Base-by-base conservation (phyloP, 768 basidiomycete genomes). In the Piloderma croceum region DNA sequence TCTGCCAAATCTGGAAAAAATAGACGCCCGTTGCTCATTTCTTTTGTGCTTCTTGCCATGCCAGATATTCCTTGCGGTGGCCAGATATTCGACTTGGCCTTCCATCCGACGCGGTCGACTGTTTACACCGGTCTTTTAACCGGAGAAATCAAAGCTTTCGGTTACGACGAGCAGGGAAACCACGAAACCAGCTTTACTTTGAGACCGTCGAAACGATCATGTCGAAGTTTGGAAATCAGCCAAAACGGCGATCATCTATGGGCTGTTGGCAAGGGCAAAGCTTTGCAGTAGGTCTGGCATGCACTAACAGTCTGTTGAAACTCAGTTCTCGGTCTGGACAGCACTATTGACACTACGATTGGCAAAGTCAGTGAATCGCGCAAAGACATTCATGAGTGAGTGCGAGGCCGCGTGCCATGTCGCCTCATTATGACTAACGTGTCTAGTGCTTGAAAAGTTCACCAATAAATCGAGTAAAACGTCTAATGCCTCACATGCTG, bases 21-120 rank as follows among this genome's bases (percentile, higher is more conserved):
- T n/a, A n/a, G n/a, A n/a, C n/a, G n/a, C n/a, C n/a, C n/a, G n/a
- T n/a, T n/a, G n/a, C n/a, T n/a, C n/a, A n/a, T n/a, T n/a, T 29
- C 27, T 15, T 24, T 15, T 20, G 31, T 37, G 15, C 6, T 37
- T 35, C 22, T 24, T 24, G n/a, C 27, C 9, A 75, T 77, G 73
- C 71, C 77, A 21, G 69, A 88, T 65, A 81, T 91, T 36, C 68
- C 72, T 17, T 71, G 83, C 33, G 79, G 78, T 35, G 76, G 79
- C 6, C 87, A 94, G 60, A 77, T 92, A 21, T 96, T 94, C 62
- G 93, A 94, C 66, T 67, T 96, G 31, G 76, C 73, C 2, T 97
- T 96, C 54, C 90, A 94, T 52, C 91, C 93, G 0, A 70, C 68
- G 4, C 54, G 74, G 35, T 64, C 80, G 1, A 70, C 79, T n/a